phyloP scores from a whole-genome alignment of 306 rosid genomes.

The Lathyrus sativus region DNA sequence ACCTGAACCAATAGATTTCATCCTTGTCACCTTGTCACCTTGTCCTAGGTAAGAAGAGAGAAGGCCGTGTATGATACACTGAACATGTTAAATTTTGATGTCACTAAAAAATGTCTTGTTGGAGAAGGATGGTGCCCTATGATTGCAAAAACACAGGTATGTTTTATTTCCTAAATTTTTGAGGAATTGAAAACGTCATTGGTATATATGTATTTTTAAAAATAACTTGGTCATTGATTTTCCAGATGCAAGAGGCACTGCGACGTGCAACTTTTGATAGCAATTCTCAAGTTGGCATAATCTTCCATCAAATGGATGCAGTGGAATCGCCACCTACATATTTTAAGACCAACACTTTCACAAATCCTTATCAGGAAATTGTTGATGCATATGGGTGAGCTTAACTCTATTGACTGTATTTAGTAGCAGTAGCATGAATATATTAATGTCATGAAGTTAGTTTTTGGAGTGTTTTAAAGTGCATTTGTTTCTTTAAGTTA shows the following conservation, averaged over 20 bases:
- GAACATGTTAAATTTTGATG: conserved; percentile 96
- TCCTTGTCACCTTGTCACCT: conserved; percentile 44
- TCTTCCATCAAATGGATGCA: conserved; percentile 86
- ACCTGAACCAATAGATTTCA: conserved; percentile 38
- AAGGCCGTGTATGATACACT: conserved; percentile 95
- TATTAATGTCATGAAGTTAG: conserved; percentile 29
- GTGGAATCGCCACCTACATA: conserved; percentile 93
- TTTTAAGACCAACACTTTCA: conserved; percentile 89
- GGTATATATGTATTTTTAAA: conserved; percentile 28
- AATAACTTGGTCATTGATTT: conserved; percentile 37
- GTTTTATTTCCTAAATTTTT: conserved; percentile 12
- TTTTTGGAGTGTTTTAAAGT: conserved; percentile 22
- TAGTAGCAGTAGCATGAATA: conserved; percentile 32
- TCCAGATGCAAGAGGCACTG: conserved; percentile 89
- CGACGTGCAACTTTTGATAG: conserved; percentile 98
- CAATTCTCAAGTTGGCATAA: conserved; percentile 94
- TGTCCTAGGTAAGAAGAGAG: conserved; percentile 91
- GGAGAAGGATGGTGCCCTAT: conserved; percentile 99
- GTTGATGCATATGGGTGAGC: conserved; percentile 99
- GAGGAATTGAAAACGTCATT: conserved; percentile 18
- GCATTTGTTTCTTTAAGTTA: conserved; percentile 27
- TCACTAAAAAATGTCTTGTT: conserved; percentile 96
- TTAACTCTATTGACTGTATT: conserved; percentile 30
- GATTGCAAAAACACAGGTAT: conserved; percentile 82
- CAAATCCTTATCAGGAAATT: conserved; percentile 93